A percentile compares a stretch with the other conserved stretches of the same genome.
Conservation (phyloP, 1,139 yeast species). For the Kodamaea alishanica region DNA sequence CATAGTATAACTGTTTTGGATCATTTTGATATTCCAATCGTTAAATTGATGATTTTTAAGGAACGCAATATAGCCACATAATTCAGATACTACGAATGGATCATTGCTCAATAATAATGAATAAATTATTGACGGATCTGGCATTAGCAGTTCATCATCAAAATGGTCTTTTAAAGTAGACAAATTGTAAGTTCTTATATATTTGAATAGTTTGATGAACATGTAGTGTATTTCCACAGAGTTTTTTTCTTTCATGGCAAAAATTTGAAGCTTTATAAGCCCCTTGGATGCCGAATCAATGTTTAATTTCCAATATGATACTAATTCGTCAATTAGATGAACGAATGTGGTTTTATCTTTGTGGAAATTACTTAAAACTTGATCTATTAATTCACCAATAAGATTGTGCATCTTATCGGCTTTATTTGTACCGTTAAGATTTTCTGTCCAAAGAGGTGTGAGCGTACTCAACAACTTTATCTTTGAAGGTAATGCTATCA, state of each 20-base stretch:
- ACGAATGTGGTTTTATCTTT: too few relatives aligned
- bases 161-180: slow-evolving; percentile 12
- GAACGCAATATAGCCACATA: slow-evolving; percentile 48
- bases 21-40: slow-evolving; percentile 23
- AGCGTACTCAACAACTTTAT: too few relatives aligned
- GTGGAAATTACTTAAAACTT: too few relatives aligned
- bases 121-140: slow-evolving; percentile 39
- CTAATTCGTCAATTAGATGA: too few relatives aligned
- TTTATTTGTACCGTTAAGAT: too few relatives aligned
- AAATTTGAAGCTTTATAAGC: background rate
- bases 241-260: background rate
- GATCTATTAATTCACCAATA: too few relatives aligned
- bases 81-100: slow-evolving; percentile 43
- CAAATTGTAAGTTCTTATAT: slow-evolving; percentile 11
- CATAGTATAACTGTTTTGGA: slow-evolving; percentile 54
- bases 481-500: too few relatives aligned
- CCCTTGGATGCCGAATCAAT: too few relatives aligned
- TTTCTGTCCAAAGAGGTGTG: too few relatives aligned
- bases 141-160: slow-evolving; percentile 20
- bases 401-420: too few relatives aligned
- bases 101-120: slow-evolving; percentile 34
- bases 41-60: slow-evolving; percentile 36
- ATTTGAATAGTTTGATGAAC: slow-evolving; percentile 11
- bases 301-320: too few relatives aligned
- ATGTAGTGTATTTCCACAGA: slow-evolving; percentile 1